Conservation (phyloP, 192 early-diverging fungal species). For the Podila minutissima region DNA sequence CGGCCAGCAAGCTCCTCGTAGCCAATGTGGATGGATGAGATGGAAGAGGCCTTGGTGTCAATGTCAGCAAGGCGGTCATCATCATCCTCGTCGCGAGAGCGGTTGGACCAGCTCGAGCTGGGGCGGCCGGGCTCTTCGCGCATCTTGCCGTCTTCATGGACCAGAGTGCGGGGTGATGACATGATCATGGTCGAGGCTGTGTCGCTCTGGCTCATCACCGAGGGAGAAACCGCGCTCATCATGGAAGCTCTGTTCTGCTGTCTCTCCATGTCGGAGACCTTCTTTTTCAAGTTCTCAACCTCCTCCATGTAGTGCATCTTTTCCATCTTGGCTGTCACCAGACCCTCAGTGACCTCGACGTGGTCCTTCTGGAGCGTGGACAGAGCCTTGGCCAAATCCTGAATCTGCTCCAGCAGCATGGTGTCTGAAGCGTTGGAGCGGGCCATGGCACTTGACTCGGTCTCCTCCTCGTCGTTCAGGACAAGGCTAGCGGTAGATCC, state of each 20-base stretch:
- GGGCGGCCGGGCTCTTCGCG: constrained; percentile 11
- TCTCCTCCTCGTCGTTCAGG: constrained; percentile 11
- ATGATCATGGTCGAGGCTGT: constrained; percentile 34
- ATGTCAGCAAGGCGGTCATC: background rate
- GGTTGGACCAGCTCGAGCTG: constrained; percentile 38
- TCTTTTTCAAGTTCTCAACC: constrained; percentile 62
- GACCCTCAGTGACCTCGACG: constrained; percentile 66
- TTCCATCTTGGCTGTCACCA: constrained; percentile 65
- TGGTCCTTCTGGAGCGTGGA: constrained; percentile 78
- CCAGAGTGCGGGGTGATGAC: constrained; percentile 15
- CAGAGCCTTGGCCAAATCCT: constrained; percentile 71
- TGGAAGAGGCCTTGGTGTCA: constrained; percentile 35
- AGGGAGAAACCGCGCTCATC: constrained; percentile 42
- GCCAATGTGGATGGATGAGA: constrained; percentile 13
- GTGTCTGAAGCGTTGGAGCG: constrained; percentile 13
- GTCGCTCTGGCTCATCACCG: constrained; percentile 47
- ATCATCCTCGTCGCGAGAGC: constrained; percentile 27
- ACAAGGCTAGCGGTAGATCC: constrained; percentile 19
- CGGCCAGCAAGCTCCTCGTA: constrained; percentile 29
- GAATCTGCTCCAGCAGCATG: constrained; percentile 65
- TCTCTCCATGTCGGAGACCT: constrained; percentile 52
- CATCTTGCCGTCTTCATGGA: constrained; percentile 32
- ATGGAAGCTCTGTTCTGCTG: constrained; percentile 57
- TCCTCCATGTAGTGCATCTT: constrained; percentile 61
- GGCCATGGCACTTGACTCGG: background rate